Percentiles rank a stretch among this genome's conserved stretches.
These are phyloP conservation scores for Westerdykella aurantiaca DNA, from an alignment of 2,329 filamentous ascomycete species.

Conservation along the genomic window DNA sequence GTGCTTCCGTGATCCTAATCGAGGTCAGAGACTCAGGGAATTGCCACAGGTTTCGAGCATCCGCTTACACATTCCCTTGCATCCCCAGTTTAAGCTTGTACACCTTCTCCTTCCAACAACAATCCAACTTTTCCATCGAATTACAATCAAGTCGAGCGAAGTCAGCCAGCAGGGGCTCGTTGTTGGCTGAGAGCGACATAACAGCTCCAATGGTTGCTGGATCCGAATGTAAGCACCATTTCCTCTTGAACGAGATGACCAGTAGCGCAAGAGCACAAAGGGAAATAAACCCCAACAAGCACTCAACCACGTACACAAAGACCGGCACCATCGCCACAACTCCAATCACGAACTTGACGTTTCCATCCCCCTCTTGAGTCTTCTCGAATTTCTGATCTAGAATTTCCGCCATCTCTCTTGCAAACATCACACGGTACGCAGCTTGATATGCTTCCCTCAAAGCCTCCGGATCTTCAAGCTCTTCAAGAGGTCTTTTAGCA, in stretches of 20 bases:
- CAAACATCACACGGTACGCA: slow-evolving; percentile 39
- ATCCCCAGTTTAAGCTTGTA: not conserved
- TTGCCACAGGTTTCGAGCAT: not conserved
- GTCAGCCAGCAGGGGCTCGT: slow-evolving; percentile 14
- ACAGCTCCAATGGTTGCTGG: slow-evolving; percentile 34
- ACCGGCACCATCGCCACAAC: not conserved
- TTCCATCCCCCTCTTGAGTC: not conserved
- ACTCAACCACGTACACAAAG: slow-evolving; percentile 26
- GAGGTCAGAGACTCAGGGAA: not conserved
- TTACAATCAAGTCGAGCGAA: slow-evolving; percentile 21
- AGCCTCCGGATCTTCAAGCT: slow-evolving; percentile 23
- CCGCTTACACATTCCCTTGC: not conserved
- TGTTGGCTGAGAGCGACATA: slow-evolving; percentile 30
- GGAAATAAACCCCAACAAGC: slow-evolving; percentile 18
- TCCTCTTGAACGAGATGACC: slow-evolving; percentile 13
- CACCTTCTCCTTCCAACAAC: not conserved
- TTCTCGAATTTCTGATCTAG: slow-evolving; percentile 4
- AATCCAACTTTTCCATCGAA: slow-evolving; percentile 7
- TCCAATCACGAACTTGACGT: not conserved
- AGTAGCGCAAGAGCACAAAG: not conserved
- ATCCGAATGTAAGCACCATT: slow-evolving; percentile 22
- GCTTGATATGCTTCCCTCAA: slow-evolving; percentile 30
- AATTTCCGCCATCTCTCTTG: slow-evolving; percentile 20
- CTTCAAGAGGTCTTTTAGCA: slow-evolving; percentile 11
- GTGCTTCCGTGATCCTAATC: not conserved